Evolutionary conservation across 352 stramenopile genomes (phyloP).

Genomic region (Globisporangium splendens): DNA sequence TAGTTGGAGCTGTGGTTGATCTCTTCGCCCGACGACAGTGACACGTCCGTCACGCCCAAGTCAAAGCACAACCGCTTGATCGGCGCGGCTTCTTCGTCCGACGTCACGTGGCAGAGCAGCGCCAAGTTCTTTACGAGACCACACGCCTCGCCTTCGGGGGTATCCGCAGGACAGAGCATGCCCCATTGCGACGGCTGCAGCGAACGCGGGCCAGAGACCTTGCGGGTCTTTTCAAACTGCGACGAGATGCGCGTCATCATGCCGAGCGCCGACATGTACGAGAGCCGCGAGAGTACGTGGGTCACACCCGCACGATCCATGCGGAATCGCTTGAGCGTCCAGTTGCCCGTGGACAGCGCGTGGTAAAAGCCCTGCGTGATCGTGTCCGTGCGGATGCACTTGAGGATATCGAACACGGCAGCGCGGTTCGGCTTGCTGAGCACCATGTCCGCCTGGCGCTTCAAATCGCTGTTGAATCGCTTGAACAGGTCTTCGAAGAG

Average conservation of each 20-base stretch:
- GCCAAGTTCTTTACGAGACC: conserved; percentile 99
- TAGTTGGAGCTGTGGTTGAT: conserved; percentile 94
- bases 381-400: conserved; percentile 96
- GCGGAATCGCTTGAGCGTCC: conserved; percentile 99
- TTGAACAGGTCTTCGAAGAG: conserved; percentile 99
- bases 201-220: conserved; percentile 96
- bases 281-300: conserved; percentile 96
- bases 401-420: conserved; percentile 98
- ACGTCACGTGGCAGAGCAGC: conserved; percentile 96
- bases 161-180: conserved; percentile 99
- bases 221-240: conserved; percentile 99
- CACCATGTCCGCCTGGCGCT: conserved; percentile 96
- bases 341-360: conserved; percentile 93
- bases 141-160: conserved; percentile 98
- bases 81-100: conserved; percentile 88
- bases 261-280: conserved; percentile 98
- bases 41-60: conserved; percentile 96
- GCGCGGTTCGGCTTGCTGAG: conserved; percentile 97
- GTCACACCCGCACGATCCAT: conserved; percentile 98
- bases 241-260: conserved; percentile 99
- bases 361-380: conserved; percentile 95
- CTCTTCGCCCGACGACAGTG: conserved; percentile 93
- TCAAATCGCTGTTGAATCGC: conserved; percentile 98
- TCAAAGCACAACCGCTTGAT: conserved; percentile 97
- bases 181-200: conserved; percentile 99